Percentiles rank a stretch among this genome's conserved stretches.
phyloP scores from a whole-genome alignment of 2,329 filamentous ascomycete genomes.

The Ascochyta rabiei region DNA sequence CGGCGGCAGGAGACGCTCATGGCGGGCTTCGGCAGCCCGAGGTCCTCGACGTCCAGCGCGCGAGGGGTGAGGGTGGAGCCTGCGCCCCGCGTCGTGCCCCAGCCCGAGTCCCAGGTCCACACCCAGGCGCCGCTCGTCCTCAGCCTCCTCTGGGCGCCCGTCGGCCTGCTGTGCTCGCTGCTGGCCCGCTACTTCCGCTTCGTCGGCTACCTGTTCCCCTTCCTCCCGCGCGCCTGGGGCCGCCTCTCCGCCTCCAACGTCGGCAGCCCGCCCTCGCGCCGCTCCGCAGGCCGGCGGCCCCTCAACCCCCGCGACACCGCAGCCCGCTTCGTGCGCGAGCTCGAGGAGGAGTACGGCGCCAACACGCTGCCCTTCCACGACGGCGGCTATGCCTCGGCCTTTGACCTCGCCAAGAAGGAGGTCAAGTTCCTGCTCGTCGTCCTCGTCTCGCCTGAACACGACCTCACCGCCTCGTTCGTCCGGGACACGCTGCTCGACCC shows the following conservation, averaged over 20 bases:
- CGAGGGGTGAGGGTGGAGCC: constrained; percentile 59
- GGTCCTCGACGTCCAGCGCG: constrained; percentile 38
- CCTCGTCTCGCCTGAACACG: constrained; percentile 89
- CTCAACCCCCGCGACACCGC: constrained; percentile 87
- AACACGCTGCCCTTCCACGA: constrained; percentile 79
- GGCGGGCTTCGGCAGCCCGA: constrained; percentile 52
- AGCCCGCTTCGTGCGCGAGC: constrained; percentile 85
- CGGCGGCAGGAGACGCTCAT: constrained; percentile 75
- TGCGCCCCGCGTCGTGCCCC: constrained; percentile 86
- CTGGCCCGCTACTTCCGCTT: constrained; percentile 73
- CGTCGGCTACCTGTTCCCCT: constrained; percentile 78
- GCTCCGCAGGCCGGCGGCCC: constrained; percentile 72
- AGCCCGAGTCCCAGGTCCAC: constrained; percentile 67
- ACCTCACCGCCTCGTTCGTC: constrained; percentile 84
- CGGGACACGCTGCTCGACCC: constrained; percentile 79
- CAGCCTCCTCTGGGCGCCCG: constrained; percentile 78
- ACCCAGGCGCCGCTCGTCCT: constrained; percentile 77
- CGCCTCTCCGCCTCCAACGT: constrained; percentile 57
- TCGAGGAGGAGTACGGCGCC: constrained; percentile 88
- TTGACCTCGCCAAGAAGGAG: constrained; percentile 88
- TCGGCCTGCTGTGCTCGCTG: constrained; percentile 76
- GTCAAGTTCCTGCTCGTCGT: constrained; percentile 91
- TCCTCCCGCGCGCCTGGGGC: constrained; percentile 70
- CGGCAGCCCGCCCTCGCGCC: constrained; percentile 50
- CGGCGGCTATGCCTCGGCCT: constrained; percentile 87